Percentiles rank a stretch among this genome's conserved stretches.
Evolutionary conservation across 169 alveolate genomes (phyloP).

Genomic region (Fabrea salina): DNA sequence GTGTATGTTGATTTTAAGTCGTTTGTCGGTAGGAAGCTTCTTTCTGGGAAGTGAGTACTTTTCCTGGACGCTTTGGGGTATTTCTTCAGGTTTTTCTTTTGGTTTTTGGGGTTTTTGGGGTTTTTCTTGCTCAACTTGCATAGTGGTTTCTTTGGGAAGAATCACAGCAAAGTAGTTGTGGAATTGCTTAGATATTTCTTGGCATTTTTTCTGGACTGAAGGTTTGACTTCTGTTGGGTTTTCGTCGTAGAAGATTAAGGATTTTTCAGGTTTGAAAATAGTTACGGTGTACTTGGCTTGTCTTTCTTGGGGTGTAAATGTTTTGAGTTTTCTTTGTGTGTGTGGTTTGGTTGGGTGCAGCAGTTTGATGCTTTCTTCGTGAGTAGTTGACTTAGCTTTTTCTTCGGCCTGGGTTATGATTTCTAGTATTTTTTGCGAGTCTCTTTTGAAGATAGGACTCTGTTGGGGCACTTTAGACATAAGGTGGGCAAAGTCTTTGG

Average conservation of each 20-base stretch:
- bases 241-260: neutral
- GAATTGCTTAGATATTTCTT: neutral
- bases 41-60: neutral
- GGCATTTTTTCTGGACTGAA: neutral
- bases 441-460: neutral
- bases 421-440: neutral
- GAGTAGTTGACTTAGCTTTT: neutral
- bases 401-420: too few relatives aligned
- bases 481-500: neutral
- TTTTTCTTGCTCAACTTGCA: neutral
- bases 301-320: neutral
- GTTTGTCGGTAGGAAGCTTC: neutral
- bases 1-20: neutral
- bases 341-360: neutral
- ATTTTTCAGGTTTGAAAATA: neutral
- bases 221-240: neutral
- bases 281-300: neutral
- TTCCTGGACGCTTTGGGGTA: constrained; percentile 18
- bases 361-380: neutral
- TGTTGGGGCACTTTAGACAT: neutral
- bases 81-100: neutral
- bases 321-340: neutral
- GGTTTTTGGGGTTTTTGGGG: neutral
- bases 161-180: neutral
- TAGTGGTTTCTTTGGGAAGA: neutral